Percentiles rank a stretch among this genome's conserved stretches.
phyloP scores from a whole-genome alignment of 129 eudicot species.

The Escallonia herrerae region DNA sequence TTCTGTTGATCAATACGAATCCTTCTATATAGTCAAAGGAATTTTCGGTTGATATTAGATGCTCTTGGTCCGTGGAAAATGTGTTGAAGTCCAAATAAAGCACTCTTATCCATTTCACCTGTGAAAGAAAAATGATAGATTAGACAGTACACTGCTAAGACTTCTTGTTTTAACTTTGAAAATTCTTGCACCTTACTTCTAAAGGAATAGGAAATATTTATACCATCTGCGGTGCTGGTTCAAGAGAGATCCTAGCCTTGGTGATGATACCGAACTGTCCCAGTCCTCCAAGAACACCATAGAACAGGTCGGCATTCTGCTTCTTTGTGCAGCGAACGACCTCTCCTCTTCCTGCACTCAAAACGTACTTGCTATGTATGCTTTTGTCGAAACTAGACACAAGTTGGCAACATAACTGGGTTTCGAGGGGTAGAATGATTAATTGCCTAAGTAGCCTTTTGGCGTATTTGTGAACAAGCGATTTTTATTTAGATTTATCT shows the following conservation, averaged over 20 bases:
- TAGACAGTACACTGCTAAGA: constrained; percentile 1
- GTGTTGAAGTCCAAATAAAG: constrained; percentile 63
- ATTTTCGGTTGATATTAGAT: constrained; percentile 46
- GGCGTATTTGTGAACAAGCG: too few relatives aligned
- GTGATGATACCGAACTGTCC: constrained; percentile 97
- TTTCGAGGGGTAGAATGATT: too few relatives aligned
- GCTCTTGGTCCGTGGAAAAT: constrained; percentile 79
- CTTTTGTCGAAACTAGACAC: too few relatives aligned
- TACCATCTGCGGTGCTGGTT: constrained; percentile 83
- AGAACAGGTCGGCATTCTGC: constrained; percentile 72
- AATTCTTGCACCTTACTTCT: constrained; percentile 1
- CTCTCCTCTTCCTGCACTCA: constrained; percentile 78
- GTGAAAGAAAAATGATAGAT: constrained; percentile 22
- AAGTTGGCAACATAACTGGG: too few relatives aligned
- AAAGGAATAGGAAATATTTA: neutral
- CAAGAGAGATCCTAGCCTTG: constrained; percentile 69
- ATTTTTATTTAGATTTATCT: too few relatives aligned
- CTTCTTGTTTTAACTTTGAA: neutral
- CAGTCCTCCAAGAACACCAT: constrained; percentile 94
- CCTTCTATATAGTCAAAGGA: constrained; percentile 93
- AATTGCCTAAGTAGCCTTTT: too few relatives aligned
- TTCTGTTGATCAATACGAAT: constrained; percentile 78
- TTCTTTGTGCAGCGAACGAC: constrained; percentile 59
- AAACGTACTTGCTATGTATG: too few relatives aligned
- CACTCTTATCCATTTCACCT: constrained; percentile 96